phyloP scores from a whole-genome alignment of 2,329 filamentous ascomycete species.

The Stachybotrys elegans region DNA sequence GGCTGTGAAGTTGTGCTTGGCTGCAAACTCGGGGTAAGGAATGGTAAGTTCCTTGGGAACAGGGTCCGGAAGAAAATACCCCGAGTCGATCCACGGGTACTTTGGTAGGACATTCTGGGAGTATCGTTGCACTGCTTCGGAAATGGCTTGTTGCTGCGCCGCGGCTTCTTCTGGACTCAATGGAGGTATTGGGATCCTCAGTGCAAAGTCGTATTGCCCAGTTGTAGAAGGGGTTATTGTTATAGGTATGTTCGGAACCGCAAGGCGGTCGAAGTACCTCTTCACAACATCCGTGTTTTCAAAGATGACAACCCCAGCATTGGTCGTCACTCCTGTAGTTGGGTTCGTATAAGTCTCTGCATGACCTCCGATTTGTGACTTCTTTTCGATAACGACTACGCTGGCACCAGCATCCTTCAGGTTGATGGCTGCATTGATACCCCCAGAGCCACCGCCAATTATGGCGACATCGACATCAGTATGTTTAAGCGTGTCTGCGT shows the following conservation, averaged over 20 bases:
- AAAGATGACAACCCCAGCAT: conserved; percentile 20
- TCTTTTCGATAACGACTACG: conserved; percentile 33
- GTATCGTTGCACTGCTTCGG: neutral
- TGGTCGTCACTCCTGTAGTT: conserved; percentile 16
- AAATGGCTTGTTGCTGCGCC: too few species aligned
- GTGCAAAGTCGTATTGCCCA: neutral
- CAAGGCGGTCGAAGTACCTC: conserved; percentile 30
- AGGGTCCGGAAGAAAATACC: conserved; percentile 30
- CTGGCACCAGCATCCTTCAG: conserved; percentile 30
- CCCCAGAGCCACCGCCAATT: conserved; percentile 36
- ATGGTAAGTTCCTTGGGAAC: conserved; percentile 39
- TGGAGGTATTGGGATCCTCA: neutral
- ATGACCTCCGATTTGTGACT: conserved; percentile 32
- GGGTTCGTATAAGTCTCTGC: conserved; percentile 22
- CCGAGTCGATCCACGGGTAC: neutral
- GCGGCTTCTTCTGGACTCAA: neutral
- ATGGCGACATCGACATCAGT: conserved; percentile 36
- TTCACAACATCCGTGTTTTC: conserved; percentile 25
- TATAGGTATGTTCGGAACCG: conserved; percentile 12
- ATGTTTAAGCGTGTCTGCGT: conserved; percentile 44
- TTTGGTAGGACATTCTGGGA: neutral
- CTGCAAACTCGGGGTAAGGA: conserved; percentile 35
- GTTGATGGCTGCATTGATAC: conserved; percentile 32
- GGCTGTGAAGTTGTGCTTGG: conserved; percentile 33
- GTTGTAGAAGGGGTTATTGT: neutral